Conservation (phyloP, 257 asterid genomes). For the Asclepias syriaca region DNA sequence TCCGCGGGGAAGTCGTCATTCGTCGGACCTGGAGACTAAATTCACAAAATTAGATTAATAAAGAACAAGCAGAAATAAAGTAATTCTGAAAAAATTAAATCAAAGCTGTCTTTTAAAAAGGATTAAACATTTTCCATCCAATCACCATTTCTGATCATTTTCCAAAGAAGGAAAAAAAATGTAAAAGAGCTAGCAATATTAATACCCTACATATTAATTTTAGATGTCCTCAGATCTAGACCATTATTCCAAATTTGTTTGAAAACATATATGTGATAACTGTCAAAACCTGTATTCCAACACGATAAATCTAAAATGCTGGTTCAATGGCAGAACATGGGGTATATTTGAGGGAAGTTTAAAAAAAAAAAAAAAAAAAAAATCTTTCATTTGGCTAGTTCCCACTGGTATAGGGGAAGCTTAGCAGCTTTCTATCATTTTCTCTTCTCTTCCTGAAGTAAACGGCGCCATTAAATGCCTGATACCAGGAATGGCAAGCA, state of each 20-base stretch:
- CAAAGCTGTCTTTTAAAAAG: neutral
- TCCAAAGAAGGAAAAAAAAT: neutral
- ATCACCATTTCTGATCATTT: neutral
- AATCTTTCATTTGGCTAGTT: neutral
- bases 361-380: neutral
- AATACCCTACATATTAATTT: neutral
- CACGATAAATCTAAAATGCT: neutral
- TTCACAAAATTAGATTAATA: slow-evolving; percentile 17
- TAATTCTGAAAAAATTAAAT: neutral
- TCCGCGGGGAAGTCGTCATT: slow-evolving; percentile 98
- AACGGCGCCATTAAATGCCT: neutral
- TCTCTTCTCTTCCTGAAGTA: neutral
- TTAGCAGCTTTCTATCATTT: neutral
- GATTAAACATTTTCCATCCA: neutral
- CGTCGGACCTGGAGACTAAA: slow-evolving; percentile 73
- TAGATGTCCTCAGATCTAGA: neutral
- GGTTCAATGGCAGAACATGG: neutral
- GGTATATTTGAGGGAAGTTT: neutral
- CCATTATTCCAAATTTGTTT: neutral
- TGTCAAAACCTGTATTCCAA: neutral
- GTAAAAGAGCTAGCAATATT: neutral
- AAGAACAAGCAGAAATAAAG: neutral
- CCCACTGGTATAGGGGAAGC: neutral
- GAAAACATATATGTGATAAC: neutral
- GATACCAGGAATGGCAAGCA: neutral